Evolutionary conservation across 2,329 filamentous ascomycete species (phyloP), one percentile per base, ranked within the genome.

Genomic region (Zymoseptoria pseudotritici): DNA sequence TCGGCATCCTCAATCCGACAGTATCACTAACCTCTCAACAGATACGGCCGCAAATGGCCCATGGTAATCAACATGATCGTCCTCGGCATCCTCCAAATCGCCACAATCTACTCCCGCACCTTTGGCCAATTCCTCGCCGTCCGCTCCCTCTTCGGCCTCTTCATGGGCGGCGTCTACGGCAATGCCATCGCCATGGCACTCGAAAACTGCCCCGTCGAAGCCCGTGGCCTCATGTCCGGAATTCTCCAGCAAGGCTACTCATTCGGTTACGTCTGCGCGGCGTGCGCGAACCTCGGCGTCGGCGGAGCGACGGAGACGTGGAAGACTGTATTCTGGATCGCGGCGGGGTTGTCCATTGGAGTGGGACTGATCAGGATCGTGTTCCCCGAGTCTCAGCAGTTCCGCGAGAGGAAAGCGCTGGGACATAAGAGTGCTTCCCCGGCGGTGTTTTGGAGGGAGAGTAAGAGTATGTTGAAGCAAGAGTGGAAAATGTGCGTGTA

Each of bases 401-500:
- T 92, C 77, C 77, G 86, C 54, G 87, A 89, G 63, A 85, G 86
- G 60, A 87, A 85, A 70, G 83, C 81, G 63, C 76, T 77, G 1
- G 84, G 84, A 17, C 82, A 84, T 66, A 78, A 82, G 57, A 69
- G 70, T 17, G 74, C 73, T 26, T 71, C 73, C 0, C 72, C 73
- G 7, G 74, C 74, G 17, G 76, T 77, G 8, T 92, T 92, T 76
- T 89, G 85, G 86, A 73, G 74, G 1, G 88, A 91, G 69, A 87
- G 84, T 13, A 86, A 82, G 72, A 71, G 76, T 17, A 91, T 91
- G 86, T 73, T 92, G 13, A 74, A 67, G 4, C 77, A 83, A 49
- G 87, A 92, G 72, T 92, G 89, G 89, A 84, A 83, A 72, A 85
- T 91, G 82, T 87, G 84, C 66, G 70, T 91, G 58, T 93, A 92